These are phyloP conservation scores for Durio zibethinus DNA, from an alignment of 345 rosid species.

Conservation along the genomic window DNA sequence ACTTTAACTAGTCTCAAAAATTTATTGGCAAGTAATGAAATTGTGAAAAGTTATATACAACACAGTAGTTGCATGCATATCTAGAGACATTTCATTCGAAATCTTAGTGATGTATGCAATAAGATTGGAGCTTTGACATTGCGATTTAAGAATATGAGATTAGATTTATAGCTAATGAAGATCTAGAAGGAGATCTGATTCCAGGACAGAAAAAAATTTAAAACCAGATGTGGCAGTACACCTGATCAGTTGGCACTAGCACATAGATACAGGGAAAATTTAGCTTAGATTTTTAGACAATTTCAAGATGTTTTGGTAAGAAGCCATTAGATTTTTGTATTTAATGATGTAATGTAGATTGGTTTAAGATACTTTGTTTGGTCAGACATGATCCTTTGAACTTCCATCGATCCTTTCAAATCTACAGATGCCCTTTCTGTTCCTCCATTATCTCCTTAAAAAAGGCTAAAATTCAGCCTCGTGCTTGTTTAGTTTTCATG, in stretches of 20 bases:
- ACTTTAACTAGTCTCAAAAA: background rate
- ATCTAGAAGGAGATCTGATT: slow-evolving; percentile 38
- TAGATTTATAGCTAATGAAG: slow-evolving; percentile 22
- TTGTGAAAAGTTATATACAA: background rate
- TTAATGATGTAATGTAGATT: slow-evolving; percentile 32
- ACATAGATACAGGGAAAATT: slow-evolving; percentile 43
- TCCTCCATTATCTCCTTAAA: slow-evolving; percentile 46
- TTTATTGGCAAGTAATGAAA: background rate
- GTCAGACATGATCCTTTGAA: slow-evolving; percentile 37
- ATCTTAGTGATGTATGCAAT: slow-evolving; percentile 38
- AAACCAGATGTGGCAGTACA: slow-evolving; percentile 9
- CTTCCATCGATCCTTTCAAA: slow-evolving; percentile 29
- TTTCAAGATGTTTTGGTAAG: slow-evolving; percentile 18
- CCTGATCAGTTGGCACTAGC: background rate
- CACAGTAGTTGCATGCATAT: slow-evolving; percentile 27
- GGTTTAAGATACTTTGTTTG: slow-evolving; percentile 28
- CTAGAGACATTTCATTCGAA: slow-evolving; percentile 14
- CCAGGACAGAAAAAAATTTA: background rate
- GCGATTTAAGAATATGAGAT: slow-evolving; percentile 15
- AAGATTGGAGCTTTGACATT: slow-evolving; percentile 33
- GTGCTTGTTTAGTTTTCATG: slow-evolving; percentile 39
- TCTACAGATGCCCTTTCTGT: slow-evolving; percentile 25
- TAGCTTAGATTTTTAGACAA: slow-evolving; percentile 7
- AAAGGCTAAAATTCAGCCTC: slow-evolving; percentile 47
- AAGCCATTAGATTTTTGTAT: slow-evolving; percentile 19